Percentiles rank a stretch among this genome's conserved stretches.
Evolutionary conservation across 2,329 filamentous ascomycete species (phyloP).

Genomic region (Xylaria sp.): DNA sequence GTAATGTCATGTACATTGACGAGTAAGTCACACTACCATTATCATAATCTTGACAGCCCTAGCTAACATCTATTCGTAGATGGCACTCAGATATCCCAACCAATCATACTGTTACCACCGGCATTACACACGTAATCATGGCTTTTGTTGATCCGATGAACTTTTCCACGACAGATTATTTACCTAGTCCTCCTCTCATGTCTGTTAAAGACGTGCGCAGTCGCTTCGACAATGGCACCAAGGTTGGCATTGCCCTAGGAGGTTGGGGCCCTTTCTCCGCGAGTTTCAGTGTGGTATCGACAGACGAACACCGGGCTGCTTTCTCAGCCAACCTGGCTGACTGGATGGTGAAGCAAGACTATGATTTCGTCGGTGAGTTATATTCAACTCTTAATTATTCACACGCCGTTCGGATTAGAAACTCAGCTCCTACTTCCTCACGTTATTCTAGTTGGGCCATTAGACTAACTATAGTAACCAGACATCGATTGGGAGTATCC

Average conservation of each 20-base stretch:
- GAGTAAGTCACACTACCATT: slow-evolving; percentile 11
- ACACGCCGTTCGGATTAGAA: neutral
- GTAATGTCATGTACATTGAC: slow-evolving; percentile 32
- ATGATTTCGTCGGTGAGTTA: slow-evolving; percentile 33
- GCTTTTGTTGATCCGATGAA: slow-evolving; percentile 27
- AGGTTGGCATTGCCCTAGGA: slow-evolving; percentile 31
- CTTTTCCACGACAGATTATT: slow-evolving; percentile 2
- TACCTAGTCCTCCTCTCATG: slow-evolving; percentile 8
- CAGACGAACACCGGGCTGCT: slow-evolving; percentile 1
- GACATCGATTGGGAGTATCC: slow-evolving; percentile 37
- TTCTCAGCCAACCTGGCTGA: slow-evolving; percentile 24
- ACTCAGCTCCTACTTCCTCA: too few relatives aligned
- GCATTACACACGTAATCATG: slow-evolving; percentile 31
- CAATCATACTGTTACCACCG: neutral
- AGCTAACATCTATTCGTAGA: slow-evolving; percentile 16
- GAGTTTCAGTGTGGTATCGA: slow-evolving; percentile 22
- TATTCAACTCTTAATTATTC: neutral
- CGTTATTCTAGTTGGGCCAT: neutral
- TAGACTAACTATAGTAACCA: slow-evolving; percentile 1
- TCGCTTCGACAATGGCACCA: slow-evolving; percentile 19
- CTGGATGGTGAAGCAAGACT: slow-evolving; percentile 24
- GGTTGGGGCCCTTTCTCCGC: slow-evolving; percentile 28
- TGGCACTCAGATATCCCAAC: slow-evolving; percentile 12
- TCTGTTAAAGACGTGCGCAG: slow-evolving; percentile 10
- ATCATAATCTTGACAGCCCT: neutral